A percentile compares a stretch with the other conserved stretches of the same genome.
These are phyloP conservation scores for Bremia lactucae DNA, from an alignment of 352 stramenopile genomes.

Conservation along the genomic window DNA sequence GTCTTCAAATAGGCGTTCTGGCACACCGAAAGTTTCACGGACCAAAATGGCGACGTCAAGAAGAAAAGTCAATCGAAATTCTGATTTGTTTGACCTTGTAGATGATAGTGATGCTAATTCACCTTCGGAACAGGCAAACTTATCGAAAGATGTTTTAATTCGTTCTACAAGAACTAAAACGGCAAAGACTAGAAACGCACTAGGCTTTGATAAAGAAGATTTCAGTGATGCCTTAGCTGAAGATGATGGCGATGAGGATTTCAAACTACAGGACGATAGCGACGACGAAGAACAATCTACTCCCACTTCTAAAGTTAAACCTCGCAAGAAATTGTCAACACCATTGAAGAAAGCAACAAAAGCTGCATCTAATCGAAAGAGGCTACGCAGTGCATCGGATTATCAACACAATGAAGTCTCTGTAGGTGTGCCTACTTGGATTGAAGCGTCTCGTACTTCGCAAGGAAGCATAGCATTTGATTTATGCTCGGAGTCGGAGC, in stretches of 20 bases:
- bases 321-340: slow-evolving; percentile 2
- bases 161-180: slow-evolving; percentile 22
- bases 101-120: slow-evolving; percentile 17
- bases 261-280: slow-evolving; percentile 32
- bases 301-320: slow-evolving; percentile 7
- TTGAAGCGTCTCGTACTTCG: slow-evolving; percentile 1
- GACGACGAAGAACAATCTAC: slow-evolving; percentile 36
- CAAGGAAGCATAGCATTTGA: slow-evolving; percentile 29
- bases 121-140: slow-evolving; percentile 15
- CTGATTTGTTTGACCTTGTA: slow-evolving; percentile 22
- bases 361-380: slow-evolving; percentile 21
- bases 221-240: slow-evolving; percentile 19
- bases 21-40: slow-evolving; percentile 11
- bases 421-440: slow-evolving; percentile 12
- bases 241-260: slow-evolving; percentile 58
- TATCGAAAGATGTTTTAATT: slow-evolving; percentile 13
- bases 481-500: slow-evolving; percentile 41
- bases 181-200: slow-evolving; percentile 8
- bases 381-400: slow-evolving; percentile 25
- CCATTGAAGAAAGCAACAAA: slow-evolving; percentile 14
- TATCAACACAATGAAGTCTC: slow-evolving; percentile 26
- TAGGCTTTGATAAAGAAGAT: slow-evolving; percentile 36
- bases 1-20: slow-evolving; percentile 13
- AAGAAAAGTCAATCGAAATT: slow-evolving; percentile 12
- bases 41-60: slow-evolving; percentile 2